A percentile compares a stretch with the other conserved stretches of the same genome.
Conservation (phyloP, 78 protist genomes). For the Dictyostelium capitatum region DNA sequence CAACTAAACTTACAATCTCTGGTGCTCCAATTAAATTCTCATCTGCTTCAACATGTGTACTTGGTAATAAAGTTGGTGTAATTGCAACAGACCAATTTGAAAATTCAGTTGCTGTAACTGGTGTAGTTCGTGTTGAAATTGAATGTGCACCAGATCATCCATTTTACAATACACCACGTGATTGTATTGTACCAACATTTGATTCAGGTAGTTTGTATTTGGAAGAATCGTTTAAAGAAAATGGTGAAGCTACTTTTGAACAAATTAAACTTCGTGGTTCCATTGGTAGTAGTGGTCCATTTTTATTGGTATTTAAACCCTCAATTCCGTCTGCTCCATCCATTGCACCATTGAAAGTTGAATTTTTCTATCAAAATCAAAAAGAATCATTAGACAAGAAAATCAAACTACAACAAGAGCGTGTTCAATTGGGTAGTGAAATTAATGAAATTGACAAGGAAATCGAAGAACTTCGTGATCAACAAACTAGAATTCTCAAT, state of each 20-base stretch:
- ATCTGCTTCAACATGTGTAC: neutral
- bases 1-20: neutral
- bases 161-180: neutral
- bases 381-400: slow-evolving; percentile 47
- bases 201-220: neutral
- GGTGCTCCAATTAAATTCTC: neutral
- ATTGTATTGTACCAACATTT: neutral
- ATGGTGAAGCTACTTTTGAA: slow-evolving; percentile 45
- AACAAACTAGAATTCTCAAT: neutral
- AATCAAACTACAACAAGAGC: slow-evolving; percentile 24
- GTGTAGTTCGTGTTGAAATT: slow-evolving; percentile 5
- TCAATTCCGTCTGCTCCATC: neutral
- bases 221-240: neutral
- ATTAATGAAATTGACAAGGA: slow-evolving; percentile 4
- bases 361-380: slow-evolving; percentile 39
- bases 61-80: neutral
- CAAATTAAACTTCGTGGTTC: neutral
- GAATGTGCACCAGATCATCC: slow-evolving; percentile 23
- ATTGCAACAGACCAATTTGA: slow-evolving; percentile 11
- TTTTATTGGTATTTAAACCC: slow-evolving; percentile 8
- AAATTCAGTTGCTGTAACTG: neutral
- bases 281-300: slow-evolving; percentile 32
- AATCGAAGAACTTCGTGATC: neutral
- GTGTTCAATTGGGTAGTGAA: slow-evolving; percentile 27
- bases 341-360: neutral